Conservation (phyloP, 208 protist genomes). For the Leishmania braziliensis region DNA sequence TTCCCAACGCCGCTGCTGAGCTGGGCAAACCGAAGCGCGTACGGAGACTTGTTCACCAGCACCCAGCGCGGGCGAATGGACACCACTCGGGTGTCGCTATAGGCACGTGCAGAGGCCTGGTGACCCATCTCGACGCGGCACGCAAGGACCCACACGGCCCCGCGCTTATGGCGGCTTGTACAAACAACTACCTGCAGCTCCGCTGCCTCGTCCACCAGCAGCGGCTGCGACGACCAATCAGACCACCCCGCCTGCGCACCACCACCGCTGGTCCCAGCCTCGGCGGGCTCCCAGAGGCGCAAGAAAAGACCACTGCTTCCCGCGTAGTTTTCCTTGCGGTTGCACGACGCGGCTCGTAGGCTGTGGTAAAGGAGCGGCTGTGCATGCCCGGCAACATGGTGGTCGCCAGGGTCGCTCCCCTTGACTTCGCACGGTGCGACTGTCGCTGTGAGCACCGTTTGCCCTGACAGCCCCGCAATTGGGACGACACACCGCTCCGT, state of each 20-base stretch:
- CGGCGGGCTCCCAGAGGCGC: constrained; percentile 22
- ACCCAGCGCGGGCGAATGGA: constrained; percentile 75
- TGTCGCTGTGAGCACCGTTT: constrained; percentile 25
- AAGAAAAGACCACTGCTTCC: constrained; percentile 27
- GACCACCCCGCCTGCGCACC: constrained; percentile 36
- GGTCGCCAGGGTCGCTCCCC: not conserved
- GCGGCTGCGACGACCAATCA: constrained; percentile 46
- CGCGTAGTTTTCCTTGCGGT: constrained; percentile 10
- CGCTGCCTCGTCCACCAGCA: constrained; percentile 29
- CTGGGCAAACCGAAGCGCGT: constrained; percentile 31
- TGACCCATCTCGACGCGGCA: constrained; percentile 59
- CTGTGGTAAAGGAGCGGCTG: constrained; percentile 47
- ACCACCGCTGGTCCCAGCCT: not conserved
- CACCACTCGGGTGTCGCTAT: constrained; percentile 54
- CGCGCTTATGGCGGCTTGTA: constrained; percentile 19
- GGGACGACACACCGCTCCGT: constrained; percentile 11
- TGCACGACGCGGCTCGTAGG: constrained; percentile 34
- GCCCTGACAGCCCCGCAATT: constrained; percentile 20
- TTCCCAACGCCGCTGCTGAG: not conserved
- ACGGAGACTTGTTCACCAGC: constrained; percentile 58
- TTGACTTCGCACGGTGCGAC: constrained; percentile 10
- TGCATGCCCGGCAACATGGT: not conserved
- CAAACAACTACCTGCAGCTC: constrained; percentile 23
- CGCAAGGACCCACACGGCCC: constrained; percentile 45
- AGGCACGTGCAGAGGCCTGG: constrained; percentile 29